Evolutionary conservation across 805 yeast genomes (phyloP).

Genomic region (Yarrowia yakushimensis): DNA sequence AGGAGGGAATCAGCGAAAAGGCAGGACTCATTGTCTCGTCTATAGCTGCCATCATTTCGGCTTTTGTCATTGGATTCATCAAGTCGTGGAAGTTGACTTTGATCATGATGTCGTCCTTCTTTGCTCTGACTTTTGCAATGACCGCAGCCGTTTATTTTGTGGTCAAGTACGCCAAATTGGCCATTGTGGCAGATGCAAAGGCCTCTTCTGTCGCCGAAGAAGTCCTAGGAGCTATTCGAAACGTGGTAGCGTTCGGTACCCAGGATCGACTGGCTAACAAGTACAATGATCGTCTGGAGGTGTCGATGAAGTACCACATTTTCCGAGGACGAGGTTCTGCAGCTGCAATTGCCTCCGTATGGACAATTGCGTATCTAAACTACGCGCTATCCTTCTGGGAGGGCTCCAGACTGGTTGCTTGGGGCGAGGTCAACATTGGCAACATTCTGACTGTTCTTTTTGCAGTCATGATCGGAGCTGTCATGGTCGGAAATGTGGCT

Average conservation of each 20-base stretch:
- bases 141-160: constrained; percentile 35
- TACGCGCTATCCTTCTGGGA: constrained; percentile 46
- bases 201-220: constrained; percentile 45
- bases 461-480: constrained; percentile 44
- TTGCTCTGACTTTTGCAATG: constrained; percentile 36
- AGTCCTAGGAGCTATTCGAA: constrained; percentile 41
- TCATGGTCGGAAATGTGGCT: constrained; percentile 43
- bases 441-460: constrained; percentile 40
- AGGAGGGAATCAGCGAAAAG: constrained; percentile 45
- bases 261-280: constrained; percentile 39
- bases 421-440: constrained; percentile 38
- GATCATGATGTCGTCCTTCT: constrained; percentile 38
- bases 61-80: constrained; percentile 40
- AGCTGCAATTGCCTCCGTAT: constrained; percentile 39
- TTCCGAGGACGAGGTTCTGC: constrained; percentile 36
- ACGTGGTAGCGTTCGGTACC: constrained; percentile 43
- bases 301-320: constrained; percentile 33
- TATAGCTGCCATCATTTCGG: constrained; percentile 40
- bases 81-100: constrained; percentile 40
- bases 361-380: constrained; percentile 39
- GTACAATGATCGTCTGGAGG: constrained; percentile 36
- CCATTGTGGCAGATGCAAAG: constrained; percentile 32
- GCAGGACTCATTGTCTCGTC: constrained; percentile 41
- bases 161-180: constrained; percentile 32
- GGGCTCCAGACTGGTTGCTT: constrained; percentile 41